Conservation (phyloP, 441 rosid genomes). For the Euphorbia celastroides region DNA sequence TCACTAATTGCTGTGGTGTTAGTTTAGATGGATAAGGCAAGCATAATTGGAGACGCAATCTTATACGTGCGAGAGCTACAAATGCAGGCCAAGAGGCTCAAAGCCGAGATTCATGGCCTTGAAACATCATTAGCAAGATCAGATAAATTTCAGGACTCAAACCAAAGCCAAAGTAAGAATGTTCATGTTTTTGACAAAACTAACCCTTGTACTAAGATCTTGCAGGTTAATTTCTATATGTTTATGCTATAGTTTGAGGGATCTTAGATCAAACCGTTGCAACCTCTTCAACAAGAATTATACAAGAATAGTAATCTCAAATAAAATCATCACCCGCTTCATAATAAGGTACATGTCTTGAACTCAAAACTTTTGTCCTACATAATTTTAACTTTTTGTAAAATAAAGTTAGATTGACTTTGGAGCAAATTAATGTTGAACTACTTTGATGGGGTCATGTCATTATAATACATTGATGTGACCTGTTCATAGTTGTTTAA, state of each 20-base stretch:
- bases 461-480: too few relatives aligned
- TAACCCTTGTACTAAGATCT: slow-evolving; percentile 40
- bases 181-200: slow-evolving; percentile 15
- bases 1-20: not conserved
- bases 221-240: slow-evolving; percentile 39
- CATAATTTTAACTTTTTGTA: too few relatives aligned
- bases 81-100: slow-evolving; percentile 59
- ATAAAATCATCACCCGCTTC: too few relatives aligned
- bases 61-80: slow-evolving; percentile 67
- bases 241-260: not conserved
- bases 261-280: too few relatives aligned
- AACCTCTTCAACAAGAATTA: too few relatives aligned
- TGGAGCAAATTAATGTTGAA: too few relatives aligned
- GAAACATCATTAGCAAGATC: slow-evolving; percentile 49
- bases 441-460: too few relatives aligned
- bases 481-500: too few relatives aligned
- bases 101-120: slow-evolving; percentile 56
- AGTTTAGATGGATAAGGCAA: slow-evolving; percentile 83
- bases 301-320: too few relatives aligned
- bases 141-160: slow-evolving; percentile 27
- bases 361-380: too few relatives aligned
- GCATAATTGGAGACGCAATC: slow-evolving; percentile 82
- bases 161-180: slow-evolving; percentile 19
- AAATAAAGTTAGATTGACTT: too few relatives aligned
- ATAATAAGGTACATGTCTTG: too few relatives aligned